These are phyloP conservation scores for Botryotinia calthae DNA, from an alignment of 2,329 filamentous ascomycete genomes.

Conservation along the genomic window DNA sequence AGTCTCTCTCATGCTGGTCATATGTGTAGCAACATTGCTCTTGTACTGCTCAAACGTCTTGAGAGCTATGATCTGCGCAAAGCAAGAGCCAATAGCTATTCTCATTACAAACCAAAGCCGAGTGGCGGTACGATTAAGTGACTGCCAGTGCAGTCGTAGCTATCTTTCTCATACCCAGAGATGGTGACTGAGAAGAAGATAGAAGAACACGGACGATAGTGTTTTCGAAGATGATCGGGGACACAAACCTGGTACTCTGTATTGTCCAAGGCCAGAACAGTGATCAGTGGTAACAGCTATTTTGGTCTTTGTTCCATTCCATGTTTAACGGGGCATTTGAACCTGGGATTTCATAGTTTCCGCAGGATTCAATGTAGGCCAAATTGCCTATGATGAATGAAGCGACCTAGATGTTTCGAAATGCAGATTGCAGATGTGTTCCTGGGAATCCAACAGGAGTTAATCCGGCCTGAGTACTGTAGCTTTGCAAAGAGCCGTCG, in stretches of 20 bases:
- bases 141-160: not conserved
- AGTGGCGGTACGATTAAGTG: not conserved
- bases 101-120: not conserved
- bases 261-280: not conserved
- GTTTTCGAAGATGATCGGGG: not conserved
- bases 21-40: not conserved
- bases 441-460: constrained; percentile 69
- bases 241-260: not conserved
- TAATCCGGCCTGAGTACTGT: constrained; percentile 71
- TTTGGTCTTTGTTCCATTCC: not conserved
- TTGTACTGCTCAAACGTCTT: not conserved
- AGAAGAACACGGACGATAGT: not conserved
- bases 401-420: not conserved
- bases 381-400: not conserved
- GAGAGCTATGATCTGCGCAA: not conserved
- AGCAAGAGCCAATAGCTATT: not conserved
- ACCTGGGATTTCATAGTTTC: not conserved
- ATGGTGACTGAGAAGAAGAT: not conserved
- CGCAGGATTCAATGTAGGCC: not conserved
- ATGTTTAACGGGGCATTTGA: not conserved
- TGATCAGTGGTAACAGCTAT: not conserved
- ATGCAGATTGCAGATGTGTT: constrained; percentile 50
- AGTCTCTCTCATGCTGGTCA: not conserved
- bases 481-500: constrained; percentile 69
- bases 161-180: not conserved